Percentiles rank a stretch among this genome's conserved stretches.
Conservation (phyloP, 169 alveolate genomes). For the Theileria annulata region DNA sequence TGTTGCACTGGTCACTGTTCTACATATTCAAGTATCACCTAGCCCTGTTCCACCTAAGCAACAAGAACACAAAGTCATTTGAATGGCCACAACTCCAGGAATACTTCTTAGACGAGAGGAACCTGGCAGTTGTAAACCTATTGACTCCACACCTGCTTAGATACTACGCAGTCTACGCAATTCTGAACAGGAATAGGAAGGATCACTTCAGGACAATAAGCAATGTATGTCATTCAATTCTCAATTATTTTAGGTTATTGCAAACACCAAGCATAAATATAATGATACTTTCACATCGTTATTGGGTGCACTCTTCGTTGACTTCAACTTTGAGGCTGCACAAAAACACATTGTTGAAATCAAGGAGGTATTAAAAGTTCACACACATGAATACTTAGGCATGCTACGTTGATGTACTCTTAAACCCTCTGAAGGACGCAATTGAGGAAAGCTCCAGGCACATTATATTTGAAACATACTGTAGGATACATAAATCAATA, state of each 20-base stretch:
- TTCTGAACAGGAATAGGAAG: constrained; percentile 75
- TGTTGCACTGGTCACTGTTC: constrained; percentile 78
- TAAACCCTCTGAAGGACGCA: constrained; percentile 81
- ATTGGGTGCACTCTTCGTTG: constrained; percentile 83
- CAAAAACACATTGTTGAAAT: constrained; percentile 80
- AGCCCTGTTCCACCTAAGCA: constrained; percentile 68
- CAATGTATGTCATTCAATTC: constrained; percentile 13
- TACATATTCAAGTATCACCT: constrained; percentile 75
- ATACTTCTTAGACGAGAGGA: constrained; percentile 77
- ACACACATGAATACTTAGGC: constrained; percentile 28
- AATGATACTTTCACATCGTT: constrained; percentile 86
- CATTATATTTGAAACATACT: constrained; percentile 87
- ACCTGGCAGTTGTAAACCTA: constrained; percentile 70
- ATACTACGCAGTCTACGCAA: constrained; percentile 80
- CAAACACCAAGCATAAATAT: constrained; percentile 76
- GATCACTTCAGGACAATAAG: constrained; percentile 78
- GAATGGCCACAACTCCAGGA: constrained; percentile 79
- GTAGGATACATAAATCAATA: constrained; percentile 89
- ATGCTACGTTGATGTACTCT: constrained; percentile 78
- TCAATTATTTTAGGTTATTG: constrained; percentile 46
- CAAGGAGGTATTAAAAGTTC: constrained; percentile 47
- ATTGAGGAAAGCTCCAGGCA: constrained; percentile 86
- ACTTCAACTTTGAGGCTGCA: constrained; percentile 86
- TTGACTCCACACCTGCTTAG: constrained; percentile 79
- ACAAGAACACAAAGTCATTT: constrained; percentile 67